Conservation (phyloP, 2,329 filamentous ascomycete species). For the Trichoderma polysporum region DNA sequence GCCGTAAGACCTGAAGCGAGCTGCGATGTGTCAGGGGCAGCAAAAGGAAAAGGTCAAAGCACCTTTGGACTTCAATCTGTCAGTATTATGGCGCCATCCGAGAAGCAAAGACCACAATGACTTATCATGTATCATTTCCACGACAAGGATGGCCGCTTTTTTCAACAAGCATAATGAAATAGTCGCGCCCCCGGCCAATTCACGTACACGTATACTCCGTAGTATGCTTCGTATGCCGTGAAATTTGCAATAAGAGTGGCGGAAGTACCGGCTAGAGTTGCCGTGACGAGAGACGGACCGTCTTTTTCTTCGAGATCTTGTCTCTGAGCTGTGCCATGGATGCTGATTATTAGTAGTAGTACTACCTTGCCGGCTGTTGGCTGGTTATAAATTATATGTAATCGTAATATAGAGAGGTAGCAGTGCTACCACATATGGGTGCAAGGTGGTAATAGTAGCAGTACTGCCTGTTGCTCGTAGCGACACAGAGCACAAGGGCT, state of each 20-base stretch:
- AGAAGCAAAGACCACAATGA: not conserved
- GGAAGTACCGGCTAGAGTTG: conserved; percentile 9
- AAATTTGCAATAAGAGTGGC: not conserved
- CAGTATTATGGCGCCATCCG: conserved; percentile 9
- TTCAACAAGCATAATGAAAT: not conserved
- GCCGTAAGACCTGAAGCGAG: not conserved
- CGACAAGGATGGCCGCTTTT: not conserved
- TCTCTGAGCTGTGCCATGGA: not conserved
- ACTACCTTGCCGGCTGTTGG: not conserved
- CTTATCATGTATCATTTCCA: not conserved
- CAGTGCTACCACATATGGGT: not conserved
- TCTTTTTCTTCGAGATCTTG: not conserved
- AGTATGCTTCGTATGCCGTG: not conserved
- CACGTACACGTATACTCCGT: not conserved
- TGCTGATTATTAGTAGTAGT: not conserved
- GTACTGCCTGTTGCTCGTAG: not conserved
- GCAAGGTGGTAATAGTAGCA: not conserved
- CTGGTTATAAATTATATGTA: no score
- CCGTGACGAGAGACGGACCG: not conserved
- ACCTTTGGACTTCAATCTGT: not conserved
- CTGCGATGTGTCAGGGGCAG: conserved; percentile 10
- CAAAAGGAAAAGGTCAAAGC: no score
- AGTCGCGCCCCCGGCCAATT: not conserved
- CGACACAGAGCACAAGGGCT: not conserved
- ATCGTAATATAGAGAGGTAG: no score